Evolutionary conservation across 305 asterid genomes (phyloP).

Genomic region (Fraxinus ornus): DNA sequence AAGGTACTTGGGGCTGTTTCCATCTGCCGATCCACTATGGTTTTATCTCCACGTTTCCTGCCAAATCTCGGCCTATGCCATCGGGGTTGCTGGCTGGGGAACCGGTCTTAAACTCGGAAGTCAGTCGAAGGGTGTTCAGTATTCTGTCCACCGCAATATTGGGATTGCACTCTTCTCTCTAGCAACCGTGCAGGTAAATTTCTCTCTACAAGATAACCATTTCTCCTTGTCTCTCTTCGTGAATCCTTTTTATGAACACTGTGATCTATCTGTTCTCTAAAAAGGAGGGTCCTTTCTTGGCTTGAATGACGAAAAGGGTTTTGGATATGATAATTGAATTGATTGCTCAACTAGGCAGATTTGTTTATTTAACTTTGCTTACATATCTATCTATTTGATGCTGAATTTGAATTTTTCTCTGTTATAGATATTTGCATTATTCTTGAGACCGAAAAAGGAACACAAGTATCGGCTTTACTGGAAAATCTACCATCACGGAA

Average conservation of each 20-base stretch:
- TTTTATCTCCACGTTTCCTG: slow-evolving; percentile 70
- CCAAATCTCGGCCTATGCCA: slow-evolving; percentile 66
- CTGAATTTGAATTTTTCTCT: not conserved
- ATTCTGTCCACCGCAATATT: slow-evolving; percentile 58
- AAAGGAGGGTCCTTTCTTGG: not conserved
- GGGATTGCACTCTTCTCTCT: slow-evolving; percentile 78
- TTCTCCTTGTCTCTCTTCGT: not conserved
- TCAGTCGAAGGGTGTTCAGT: slow-evolving; percentile 54
- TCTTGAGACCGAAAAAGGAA: slow-evolving; percentile 74
- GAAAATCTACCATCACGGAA: slow-evolving; percentile 75
- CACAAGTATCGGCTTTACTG: slow-evolving; percentile 80
- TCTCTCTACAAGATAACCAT: not conserved
- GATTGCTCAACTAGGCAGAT: not conserved
- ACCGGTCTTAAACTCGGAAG: slow-evolving; percentile 85
- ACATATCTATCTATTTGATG: not conserved
- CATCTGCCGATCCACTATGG: slow-evolving; percentile 85
- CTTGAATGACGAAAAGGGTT: not conserved
- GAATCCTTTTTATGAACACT: not conserved
- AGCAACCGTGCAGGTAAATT: slow-evolving; percentile 78
- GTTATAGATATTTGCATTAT: slow-evolving; percentile 60
- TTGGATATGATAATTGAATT: not conserved
- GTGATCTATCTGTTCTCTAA: not conserved
- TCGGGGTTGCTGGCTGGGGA: slow-evolving; percentile 94
- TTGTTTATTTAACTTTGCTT: not conserved
- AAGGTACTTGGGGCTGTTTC: slow-evolving; percentile 56